These are phyloP conservation scores for Zygoascus hellenicus DNA, from an alignment of 1,139 yeast genomes.

Conservation along the genomic window DNA sequence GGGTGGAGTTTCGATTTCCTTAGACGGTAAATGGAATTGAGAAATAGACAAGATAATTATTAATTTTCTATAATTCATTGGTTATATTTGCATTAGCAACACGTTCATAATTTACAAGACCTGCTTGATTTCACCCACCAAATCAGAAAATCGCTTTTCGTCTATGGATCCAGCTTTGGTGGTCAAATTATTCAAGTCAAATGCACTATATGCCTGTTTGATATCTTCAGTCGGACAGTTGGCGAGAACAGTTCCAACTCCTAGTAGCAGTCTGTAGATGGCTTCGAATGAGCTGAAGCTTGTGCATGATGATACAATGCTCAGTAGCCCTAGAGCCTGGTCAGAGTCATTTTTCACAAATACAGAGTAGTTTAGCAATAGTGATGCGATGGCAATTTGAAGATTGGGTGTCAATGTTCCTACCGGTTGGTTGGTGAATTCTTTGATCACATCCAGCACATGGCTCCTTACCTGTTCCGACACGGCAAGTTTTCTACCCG, in stretches of 20 bases:
- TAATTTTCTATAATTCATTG: too few relatives aligned
- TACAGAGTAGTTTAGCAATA: slow-evolving; percentile 48
- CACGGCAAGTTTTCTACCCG: slow-evolving; percentile 41
- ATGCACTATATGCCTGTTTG: slow-evolving; percentile 13
- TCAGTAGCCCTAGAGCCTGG: slow-evolving; percentile 26
- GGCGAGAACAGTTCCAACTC: slow-evolving; percentile 44
- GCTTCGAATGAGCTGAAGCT: slow-evolving; percentile 43
- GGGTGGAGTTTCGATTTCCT: too few relatives aligned
- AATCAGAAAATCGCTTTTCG: slow-evolving; percentile 2
- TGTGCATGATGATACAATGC: slow-evolving; percentile 24
- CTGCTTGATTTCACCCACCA: background rate
- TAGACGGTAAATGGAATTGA: too few relatives aligned
- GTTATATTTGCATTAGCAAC: too few relatives aligned
- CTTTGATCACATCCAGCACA: slow-evolving; percentile 29
- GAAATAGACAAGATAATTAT: too few relatives aligned
- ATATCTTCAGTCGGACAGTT: slow-evolving; percentile 14
- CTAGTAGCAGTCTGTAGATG: slow-evolving; percentile 49
- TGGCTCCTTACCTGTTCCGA: slow-evolving; percentile 29
- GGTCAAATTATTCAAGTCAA: slow-evolving; percentile 11
- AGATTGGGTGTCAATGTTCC: slow-evolving; percentile 20
- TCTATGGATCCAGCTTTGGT: background rate
- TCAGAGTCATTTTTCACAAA: slow-evolving; percentile 27
- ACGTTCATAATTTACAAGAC: background rate
- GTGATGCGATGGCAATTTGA: slow-evolving; percentile 46
- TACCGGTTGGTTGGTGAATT: slow-evolving; percentile 22